phyloP scores from a whole-genome alignment of 768 basidiomycete genomes.

The Ephemerocybe angulata region DNA sequence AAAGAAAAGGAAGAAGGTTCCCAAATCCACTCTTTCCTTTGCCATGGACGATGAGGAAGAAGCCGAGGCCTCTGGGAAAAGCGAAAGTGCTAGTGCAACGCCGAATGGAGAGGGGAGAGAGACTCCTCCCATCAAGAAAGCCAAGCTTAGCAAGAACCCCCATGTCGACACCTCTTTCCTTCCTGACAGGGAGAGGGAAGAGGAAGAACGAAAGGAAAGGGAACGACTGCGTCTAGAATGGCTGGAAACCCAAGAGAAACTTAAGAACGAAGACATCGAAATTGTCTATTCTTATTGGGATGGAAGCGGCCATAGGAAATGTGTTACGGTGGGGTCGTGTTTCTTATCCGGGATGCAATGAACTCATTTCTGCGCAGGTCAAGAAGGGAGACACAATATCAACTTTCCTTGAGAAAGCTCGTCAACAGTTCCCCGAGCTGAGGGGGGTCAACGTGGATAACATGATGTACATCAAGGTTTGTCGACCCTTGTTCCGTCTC shows the following conservation, averaged over 20 bases:
- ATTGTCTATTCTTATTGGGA: constrained; percentile 98
- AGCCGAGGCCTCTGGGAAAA: constrained; percentile 21
- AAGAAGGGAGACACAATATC: constrained; percentile 94
- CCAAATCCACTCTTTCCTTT: constrained; percentile 88
- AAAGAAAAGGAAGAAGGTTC: constrained; percentile 91
- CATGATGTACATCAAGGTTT: constrained; percentile 95
- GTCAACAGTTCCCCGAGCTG: constrained; percentile 90
- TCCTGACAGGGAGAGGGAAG: constrained; percentile 96
- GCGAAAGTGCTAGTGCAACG: constrained; percentile 31
- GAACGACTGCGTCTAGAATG: constrained; percentile 89
- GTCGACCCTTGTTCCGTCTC: constrained; percentile 13
- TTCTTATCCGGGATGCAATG: background rate
- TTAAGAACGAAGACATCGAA: constrained; percentile 75
- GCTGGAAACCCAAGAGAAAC: constrained; percentile 67
- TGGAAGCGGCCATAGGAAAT: constrained; percentile 93
- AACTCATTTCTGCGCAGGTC: constrained; percentile 53
- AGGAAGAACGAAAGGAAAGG: constrained; percentile 81
- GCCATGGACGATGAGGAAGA: constrained; percentile 80
- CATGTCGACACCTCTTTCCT: constrained; percentile 97
- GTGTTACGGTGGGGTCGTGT: constrained; percentile 64
- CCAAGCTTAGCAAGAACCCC: constrained; percentile 91
- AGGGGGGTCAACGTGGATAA: constrained; percentile 90
- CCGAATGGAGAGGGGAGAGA: constrained; percentile 30
- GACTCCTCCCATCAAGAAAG: constrained; percentile 57
- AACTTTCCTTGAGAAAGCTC: constrained; percentile 87